Evolutionary conservation across 2,329 filamentous ascomycete genomes (phyloP).

Genomic region (Aspergillus piperis): DNA sequence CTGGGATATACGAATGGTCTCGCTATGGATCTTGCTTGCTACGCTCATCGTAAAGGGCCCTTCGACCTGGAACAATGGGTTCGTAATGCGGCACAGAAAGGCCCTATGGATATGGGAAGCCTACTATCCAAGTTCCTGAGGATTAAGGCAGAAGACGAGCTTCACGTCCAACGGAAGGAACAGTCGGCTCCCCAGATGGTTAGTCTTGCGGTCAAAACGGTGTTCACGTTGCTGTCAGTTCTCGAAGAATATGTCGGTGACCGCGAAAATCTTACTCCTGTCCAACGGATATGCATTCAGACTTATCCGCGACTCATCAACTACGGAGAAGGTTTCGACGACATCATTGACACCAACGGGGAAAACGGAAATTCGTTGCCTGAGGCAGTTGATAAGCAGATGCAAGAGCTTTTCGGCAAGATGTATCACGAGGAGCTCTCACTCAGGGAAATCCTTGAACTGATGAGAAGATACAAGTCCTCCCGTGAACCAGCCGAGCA

Average conservation of each 20-base stretch:
- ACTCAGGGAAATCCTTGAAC: constrained; percentile 80
- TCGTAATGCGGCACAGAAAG: constrained; percentile 65
- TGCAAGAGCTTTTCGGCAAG: constrained; percentile 97
- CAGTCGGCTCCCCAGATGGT: constrained; percentile 68
- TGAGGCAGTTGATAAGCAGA: constrained; percentile 76
- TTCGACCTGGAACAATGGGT: constrained; percentile 83
- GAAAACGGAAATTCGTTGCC: constrained; percentile 79
- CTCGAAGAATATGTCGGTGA: constrained; percentile 66
- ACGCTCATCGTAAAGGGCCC: constrained; percentile 77
- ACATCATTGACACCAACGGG: constrained; percentile 84
- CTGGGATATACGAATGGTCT: constrained; percentile 79
- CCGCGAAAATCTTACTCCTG: constrained; percentile 71
- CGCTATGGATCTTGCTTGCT: constrained; percentile 80
- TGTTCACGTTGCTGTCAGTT: constrained; percentile 76
- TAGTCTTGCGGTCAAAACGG: constrained; percentile 80
- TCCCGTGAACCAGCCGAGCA: constrained; percentile 83
- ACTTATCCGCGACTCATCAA: constrained; percentile 94
- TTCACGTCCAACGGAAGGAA: constrained; percentile 69
- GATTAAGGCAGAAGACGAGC: constrained; percentile 81
- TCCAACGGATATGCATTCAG: constrained; percentile 86
- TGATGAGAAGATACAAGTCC: constrained; percentile 82
- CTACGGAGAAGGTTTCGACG: constrained; percentile 88
- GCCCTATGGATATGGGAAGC: constrained; percentile 66
- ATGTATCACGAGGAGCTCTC: constrained; percentile 95
- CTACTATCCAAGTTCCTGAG: constrained; percentile 77